Evolutionary conservation across 2,329 filamentous ascomycete genomes (phyloP), one percentile per base, ranked within the genome.

Genomic region (Fusarium redolens): DNA sequence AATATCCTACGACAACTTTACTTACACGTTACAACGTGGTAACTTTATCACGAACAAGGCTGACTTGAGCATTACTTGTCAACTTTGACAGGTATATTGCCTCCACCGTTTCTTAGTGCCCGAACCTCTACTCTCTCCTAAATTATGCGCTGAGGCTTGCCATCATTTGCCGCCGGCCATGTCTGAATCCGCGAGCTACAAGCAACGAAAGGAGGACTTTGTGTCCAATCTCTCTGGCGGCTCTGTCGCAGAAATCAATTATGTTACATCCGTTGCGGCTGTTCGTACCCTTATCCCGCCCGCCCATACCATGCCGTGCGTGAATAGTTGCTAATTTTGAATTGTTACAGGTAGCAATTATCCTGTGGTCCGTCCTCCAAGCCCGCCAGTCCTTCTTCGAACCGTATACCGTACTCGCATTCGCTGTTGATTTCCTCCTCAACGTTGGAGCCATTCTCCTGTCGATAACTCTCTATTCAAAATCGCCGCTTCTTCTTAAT

Each of bases 181-280:
- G 81, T 80, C 83, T 69, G 77, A 79, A 73, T 54, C 80, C 38
- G 82, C 82, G 65, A 92, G 88, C 83, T 97, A 98, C 86, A 99
- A 98, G 84, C 90, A 92, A 78, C 88, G 92, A 75, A 99, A 99
- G 85, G 95, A 97, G 86, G 94, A 94, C 79, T 97, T 97, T 81
- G 96, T 99, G 79, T 97, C 96, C 61, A 93, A 95, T 81, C 90
- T 97, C 35, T 91, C 92, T 11, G 96, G 96, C 44, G 94, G 96
- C 66, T 88, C 91, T 37, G 91, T 97, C 68, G 85, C 88, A 75
- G 96, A 99, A 81, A 95, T 99, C 84, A 96, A 95, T 81, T 88
- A 90, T 77, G 93, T 98, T 75, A 94, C 93, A 52, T 88, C 93
- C 54, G 92, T 97, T 72, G 94, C 94, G 79, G 92, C 95, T 79